Evolutionary conservation across 495 filamentous ascomycete species (phyloP), one percentile per base, ranked within the genome.

Genomic region (Penicillium flavigenum): DNA sequence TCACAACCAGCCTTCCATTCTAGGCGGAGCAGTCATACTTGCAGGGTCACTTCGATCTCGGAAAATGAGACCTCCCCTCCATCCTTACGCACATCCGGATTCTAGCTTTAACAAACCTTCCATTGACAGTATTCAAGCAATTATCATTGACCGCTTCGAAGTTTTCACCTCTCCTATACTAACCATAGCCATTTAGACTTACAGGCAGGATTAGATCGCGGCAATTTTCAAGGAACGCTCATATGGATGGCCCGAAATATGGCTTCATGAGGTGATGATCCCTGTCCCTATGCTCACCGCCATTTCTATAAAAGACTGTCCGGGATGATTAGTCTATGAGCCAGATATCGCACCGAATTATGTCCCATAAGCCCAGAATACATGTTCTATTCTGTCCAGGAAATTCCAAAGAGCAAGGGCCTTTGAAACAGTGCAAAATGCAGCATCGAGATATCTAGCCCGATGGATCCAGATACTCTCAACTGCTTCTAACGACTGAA

Each of bases 401-500:
- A 0, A 19, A 20, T 5, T 9, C 14, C 22, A 29, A n/a, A 31
- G 39, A 53, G 38, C 26, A 42, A 44, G 38, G 51, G 39, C 39
- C 14, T 19, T 9, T 32, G 51, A 24, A 43, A 53, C 36, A 19
- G 24, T 26, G 3, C 34, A 22, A 20, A 42, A n/a, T 44, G 17
- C 49, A 39, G 19, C 12, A 8, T 16, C 34, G 32, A 51, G 36
- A 51, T 22, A 41, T 10, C 2, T 46, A 17, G 20, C 22, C 10
- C 31, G 20, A n/a, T 26, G 14, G 16, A 9, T 29, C 32, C 20
- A 22, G n/a, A 47, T 4, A 20, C 26, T 31, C 16, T 7, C 31
- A 19, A 47, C 34, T 22, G 43, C 11, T 29, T 55, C 43, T 47
- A 47, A 46, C 29, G 10, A 41, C 39, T 39, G 22, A 47, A 39